phyloP scores from a whole-genome alignment of 2,329 filamentous ascomycete species.

The Clonostachys chloroleuca region DNA sequence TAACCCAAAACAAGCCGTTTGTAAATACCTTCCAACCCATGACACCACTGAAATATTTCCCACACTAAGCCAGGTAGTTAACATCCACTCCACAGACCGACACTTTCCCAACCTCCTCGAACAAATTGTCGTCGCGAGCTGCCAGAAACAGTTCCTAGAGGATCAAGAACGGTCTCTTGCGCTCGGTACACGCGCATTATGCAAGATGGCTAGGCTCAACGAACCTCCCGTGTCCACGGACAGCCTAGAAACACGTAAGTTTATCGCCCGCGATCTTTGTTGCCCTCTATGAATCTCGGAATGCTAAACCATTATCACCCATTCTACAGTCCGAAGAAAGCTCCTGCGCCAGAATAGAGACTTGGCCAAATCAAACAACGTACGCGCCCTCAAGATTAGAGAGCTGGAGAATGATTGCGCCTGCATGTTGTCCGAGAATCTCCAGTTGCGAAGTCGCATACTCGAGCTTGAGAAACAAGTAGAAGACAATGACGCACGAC shows the following conservation, averaged over 20 bases:
- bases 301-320: background rate
- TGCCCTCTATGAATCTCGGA: background rate
- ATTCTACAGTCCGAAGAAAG: slow-evolving; percentile 64
- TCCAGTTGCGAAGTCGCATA: slow-evolving; percentile 67
- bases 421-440: slow-evolving; percentile 73
- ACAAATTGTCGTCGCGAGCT: too few species aligned
- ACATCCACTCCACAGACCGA: slow-evolving; percentile 10
- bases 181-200: background rate
- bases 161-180: too few species aligned
- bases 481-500: slow-evolving; percentile 53
- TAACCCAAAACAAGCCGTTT: slow-evolving; percentile 16
- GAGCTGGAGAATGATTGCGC: slow-evolving; percentile 72
- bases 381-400: slow-evolving; percentile 72
- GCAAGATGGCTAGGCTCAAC: slow-evolving; percentile 76
- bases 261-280: background rate
- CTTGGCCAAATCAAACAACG: slow-evolving; percentile 74
- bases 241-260: slow-evolving; percentile 67
- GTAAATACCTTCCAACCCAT: slow-evolving; percentile 21
- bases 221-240: slow-evolving; percentile 66
- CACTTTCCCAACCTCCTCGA: slow-evolving; percentile 11
- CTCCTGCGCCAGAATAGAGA: slow-evolving; percentile 82
- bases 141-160: too few species aligned
- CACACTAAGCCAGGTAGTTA: slow-evolving; percentile 1
- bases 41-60: slow-evolving; percentile 16
- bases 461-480: slow-evolving; percentile 65